A percentile compares a stretch with the other conserved stretches of the same genome.
Conservation (phyloP, 192 early-diverging fungal genomes). For the Coemansia guatemalensis region DNA sequence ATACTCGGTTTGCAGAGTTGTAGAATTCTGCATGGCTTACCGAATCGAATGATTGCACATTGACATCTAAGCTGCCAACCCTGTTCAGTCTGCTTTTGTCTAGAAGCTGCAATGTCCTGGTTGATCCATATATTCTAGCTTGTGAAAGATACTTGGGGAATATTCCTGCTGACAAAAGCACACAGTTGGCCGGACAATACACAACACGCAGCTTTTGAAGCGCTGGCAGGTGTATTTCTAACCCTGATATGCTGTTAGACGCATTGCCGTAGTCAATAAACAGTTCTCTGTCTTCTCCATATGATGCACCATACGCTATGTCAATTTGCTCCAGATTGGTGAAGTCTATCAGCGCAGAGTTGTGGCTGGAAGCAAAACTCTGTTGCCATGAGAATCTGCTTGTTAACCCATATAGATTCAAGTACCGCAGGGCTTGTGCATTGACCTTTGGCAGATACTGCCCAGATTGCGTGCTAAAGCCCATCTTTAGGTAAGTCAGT, state of each 20-base stretch:
- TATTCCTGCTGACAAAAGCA: neutral
- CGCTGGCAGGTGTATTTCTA: neutral
- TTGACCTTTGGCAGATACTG: neutral
- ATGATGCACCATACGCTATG: neutral
- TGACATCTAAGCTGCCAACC: slow-evolving; percentile 1
- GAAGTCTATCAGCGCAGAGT: neutral
- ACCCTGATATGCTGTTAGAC: neutral
- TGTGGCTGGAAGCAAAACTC: neutral
- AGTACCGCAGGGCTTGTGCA: neutral
- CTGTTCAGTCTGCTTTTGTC: neutral
- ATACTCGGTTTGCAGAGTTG: neutral
- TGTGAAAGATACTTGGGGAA: slow-evolving; percentile 2
- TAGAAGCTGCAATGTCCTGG: neutral
- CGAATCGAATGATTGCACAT: neutral
- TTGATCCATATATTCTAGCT: neutral
- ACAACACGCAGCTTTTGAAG: neutral
- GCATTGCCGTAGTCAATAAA: neutral
- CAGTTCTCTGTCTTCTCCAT: neutral
- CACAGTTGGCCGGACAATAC: neutral
- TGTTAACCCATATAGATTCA: neutral
- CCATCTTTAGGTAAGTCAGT: neutral
- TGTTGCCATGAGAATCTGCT: neutral
- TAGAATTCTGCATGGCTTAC: neutral
- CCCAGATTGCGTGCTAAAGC: neutral
- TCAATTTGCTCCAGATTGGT: neutral